These are phyloP conservation scores for Beta lomatogona DNA, from an alignment of 179 eudicot species.

Conservation along the genomic window DNA sequence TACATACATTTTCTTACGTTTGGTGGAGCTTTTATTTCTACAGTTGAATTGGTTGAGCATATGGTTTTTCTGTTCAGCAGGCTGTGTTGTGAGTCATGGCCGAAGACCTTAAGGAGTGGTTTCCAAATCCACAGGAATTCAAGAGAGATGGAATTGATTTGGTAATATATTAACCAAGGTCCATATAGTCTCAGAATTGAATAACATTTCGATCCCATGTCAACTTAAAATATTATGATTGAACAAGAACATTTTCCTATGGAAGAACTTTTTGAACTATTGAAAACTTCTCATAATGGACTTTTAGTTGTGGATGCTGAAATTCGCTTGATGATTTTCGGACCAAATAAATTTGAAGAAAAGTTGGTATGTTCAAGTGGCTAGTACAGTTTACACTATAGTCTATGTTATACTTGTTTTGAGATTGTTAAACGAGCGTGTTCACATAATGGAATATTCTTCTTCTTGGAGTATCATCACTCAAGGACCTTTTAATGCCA, in stretches of 20 bases:
- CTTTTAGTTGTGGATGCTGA: conserved; percentile 62
- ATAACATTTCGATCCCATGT: neutral
- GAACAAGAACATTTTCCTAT: conserved; percentile 62
- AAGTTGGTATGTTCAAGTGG: conserved; percentile 49
- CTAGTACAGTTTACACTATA: neutral
- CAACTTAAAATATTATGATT: conserved; percentile 21
- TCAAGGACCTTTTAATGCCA: neutral
- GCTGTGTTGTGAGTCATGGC: conserved; percentile 48
- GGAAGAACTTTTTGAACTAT: conserved; percentile 57
- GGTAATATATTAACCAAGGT: conserved; percentile 39
- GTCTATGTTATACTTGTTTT: neutral
- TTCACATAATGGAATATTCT: neutral
- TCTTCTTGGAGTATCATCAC: neutral
- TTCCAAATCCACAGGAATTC: conserved; percentile 58
- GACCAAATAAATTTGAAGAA: conserved; percentile 73
- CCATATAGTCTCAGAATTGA: neutral
- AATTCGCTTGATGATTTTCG: conserved; percentile 57
- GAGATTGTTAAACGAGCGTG: neutral
- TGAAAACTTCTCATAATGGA: conserved; percentile 53
- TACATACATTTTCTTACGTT: neutral
- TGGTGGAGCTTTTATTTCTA: neutral
- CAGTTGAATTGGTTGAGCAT: neutral
- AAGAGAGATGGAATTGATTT: conserved; percentile 66
- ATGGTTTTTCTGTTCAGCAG: conserved; percentile 12
- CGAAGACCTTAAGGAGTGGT: conserved; percentile 55